Evolutionary conservation across 495 filamentous ascomycete species (phyloP), one percentile per base, ranked within the genome.

Genomic region (Annulohypoxylon stygium): DNA sequence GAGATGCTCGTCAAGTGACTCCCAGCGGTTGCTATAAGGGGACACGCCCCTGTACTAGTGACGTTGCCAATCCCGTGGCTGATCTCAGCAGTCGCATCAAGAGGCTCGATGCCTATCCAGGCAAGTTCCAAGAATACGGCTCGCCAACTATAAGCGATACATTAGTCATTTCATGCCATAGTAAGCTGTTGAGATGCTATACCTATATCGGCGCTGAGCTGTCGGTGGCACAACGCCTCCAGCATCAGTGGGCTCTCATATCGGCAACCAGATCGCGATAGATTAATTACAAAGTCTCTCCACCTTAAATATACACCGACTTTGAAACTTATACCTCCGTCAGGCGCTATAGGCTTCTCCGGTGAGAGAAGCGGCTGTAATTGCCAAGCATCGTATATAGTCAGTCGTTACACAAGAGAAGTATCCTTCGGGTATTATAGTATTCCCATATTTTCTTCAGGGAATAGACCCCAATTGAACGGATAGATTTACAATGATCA

Each of bases 401-500:
- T 55, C 36, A 37, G 36, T 61, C 26, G 43, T 53, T 59, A 63
- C 45, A 54, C 16, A 16, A 4, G 10, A 43, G 20, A 60, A 61
- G 47, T 43, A 36, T 53, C 34, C 20, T 50, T 74, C 66, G 71
- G 72, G 41, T 62, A 61, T 75, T 75, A 54, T 67, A 69, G 61
- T 69, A 74, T 74, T 48, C 61, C 67, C 67, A 70, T 74, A 50
- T 53, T 33, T 39, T 51, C 34, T 33, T 51, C 34, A 43, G 18
- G 43, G 14, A 11, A 37, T 18, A 18, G 61, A 61, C 14, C 41
- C 37, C 37, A 43, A 57, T 26, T 41, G 25, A 30, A 45, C 10
- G 23, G 47, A 9, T 57, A 16, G 50, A 39, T 14, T 14, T 45
- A 55, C 47, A 12, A 47, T 57, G 20, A 60, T 53, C 34, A 53